Base-by-base conservation (phyloP, 2,329 filamentous ascomycete genomes). In the Aulographum hederae region DNA sequence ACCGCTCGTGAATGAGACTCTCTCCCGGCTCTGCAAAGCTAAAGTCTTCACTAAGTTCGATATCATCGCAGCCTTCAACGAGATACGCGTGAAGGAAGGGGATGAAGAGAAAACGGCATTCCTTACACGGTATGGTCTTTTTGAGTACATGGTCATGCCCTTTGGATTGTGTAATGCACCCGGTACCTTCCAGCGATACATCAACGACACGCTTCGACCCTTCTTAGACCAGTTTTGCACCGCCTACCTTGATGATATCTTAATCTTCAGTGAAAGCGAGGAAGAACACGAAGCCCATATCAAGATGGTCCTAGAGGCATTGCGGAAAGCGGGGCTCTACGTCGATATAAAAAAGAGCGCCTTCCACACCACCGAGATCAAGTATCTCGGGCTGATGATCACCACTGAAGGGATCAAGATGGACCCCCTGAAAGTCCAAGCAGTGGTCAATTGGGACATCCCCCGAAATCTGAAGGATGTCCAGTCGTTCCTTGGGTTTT, bases 21-120 rank as follows among this genome's bases (percentile, higher is more conserved):
- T 49, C 18, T 32, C 44, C 18, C 14, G 36, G 1, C 26, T 58
- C 6, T 17, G 28, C 2, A 32, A 37, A 19, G 39, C 39, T 3
- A 39, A 42, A 19, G 40, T 36, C 18, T 51, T 49, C 31, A 52
- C 42, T 17, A 54, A 48, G 26, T 37, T 58, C 10, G 40, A 51
- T 14, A 19, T 19, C 11, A 18, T 18, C 4, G 38, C 41, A 17
- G 35, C 36, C 8, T 57, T 51, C 38, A 44, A 57, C 27, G 26
- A 41, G 2, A 46, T 57, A 2, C 18, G 39, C 6, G 54, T 58
- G 14, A 40, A 37, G 15, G 16, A 42, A 39, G 43, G 44, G 4
- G 33, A 57, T 21, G 39, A 54, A 36, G 53, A 38, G 41, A 53
- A 48, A 34, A 56, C 39, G 13, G 42, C 41, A 1, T 58, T 57